Conservation (phyloP, 139 green algal genomes). For the Ulvella scutata region DNA sequence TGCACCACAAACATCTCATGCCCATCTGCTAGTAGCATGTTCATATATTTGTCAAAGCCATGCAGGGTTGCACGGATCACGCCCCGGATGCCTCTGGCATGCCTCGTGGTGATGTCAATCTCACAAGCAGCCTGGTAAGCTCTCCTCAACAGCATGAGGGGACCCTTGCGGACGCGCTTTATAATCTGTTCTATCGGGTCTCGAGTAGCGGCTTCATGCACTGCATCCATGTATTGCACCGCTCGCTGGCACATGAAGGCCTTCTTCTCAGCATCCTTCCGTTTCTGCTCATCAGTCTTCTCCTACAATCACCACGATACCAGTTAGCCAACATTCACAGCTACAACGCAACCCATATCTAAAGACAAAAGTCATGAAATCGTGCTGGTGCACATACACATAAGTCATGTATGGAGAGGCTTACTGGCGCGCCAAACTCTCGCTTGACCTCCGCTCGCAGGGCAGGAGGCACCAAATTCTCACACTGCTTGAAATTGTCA, state of each 20-base stretch:
- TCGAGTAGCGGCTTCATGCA: neutral
- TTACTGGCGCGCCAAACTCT: neutral
- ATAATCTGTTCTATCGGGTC: neutral
- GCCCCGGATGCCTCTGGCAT: neutral
- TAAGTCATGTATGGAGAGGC: no score
- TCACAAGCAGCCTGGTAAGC: neutral
- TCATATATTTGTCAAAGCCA: neutral
- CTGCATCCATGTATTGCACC: neutral
- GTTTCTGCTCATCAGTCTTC: neutral
- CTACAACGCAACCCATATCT: no score
- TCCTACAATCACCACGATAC: neutral
- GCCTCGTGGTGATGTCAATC: neutral
- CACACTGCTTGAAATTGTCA: neutral
- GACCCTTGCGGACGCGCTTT: neutral
- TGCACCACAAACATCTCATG: neutral
- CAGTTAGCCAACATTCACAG: no score
- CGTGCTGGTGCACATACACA: no score
- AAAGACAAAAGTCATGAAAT: no score
- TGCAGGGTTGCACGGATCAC: neutral
- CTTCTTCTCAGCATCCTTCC: neutral
- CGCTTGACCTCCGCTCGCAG: neutral
- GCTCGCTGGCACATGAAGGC: neutral
- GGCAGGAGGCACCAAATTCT: neutral
- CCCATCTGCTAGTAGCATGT: neutral
- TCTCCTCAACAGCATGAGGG: neutral